phyloP scores from a whole-genome alignment of 228 moss, liverwort and hornwort species.

The Sphagnum fallax region DNA sequence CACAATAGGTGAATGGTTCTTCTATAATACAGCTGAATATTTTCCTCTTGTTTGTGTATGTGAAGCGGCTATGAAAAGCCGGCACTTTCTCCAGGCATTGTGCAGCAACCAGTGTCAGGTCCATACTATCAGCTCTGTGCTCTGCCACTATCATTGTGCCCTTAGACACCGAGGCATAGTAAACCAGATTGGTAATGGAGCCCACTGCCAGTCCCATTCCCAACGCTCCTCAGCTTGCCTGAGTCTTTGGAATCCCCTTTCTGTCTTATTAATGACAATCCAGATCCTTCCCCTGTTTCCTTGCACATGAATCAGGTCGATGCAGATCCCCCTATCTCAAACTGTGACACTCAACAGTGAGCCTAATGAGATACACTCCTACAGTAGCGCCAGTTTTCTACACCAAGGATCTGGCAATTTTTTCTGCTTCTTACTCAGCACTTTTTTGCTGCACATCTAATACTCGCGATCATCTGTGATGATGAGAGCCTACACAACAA shows the following conservation, averaged over 20 bases:
- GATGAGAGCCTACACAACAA: too few relatives aligned
- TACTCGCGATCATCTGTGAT: too few relatives aligned
- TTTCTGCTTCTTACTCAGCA: too few relatives aligned
- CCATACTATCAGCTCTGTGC: background rate
- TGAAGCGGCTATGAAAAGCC: slow-evolving; percentile 1
- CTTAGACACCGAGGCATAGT: slow-evolving; percentile 1
- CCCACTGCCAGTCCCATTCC: background rate
- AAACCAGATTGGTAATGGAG: background rate
- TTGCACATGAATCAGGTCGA: too few relatives aligned
- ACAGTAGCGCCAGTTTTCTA: too few relatives aligned
- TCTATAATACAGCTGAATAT: slow-evolving; percentile 5
- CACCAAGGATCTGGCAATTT: too few relatives aligned
- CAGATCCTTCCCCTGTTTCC: too few relatives aligned
- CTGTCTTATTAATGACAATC: background rate
- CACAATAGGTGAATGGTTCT: slow-evolving; percentile 6
- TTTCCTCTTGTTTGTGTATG: background rate
- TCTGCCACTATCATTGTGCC: background rate
- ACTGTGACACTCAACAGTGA: too few relatives aligned
- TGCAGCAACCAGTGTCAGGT: background rate
- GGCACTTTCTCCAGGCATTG: slow-evolving; percentile 3
- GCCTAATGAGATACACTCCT: too few relatives aligned
- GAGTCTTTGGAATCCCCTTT: background rate
- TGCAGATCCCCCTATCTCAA: too few relatives aligned
- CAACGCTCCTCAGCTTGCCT: background rate
- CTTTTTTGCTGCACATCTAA: too few relatives aligned